These are phyloP conservation scores for Dipteronia sinensis DNA, from an alignment of 345 rosid genomes.

Conservation along the genomic window DNA sequence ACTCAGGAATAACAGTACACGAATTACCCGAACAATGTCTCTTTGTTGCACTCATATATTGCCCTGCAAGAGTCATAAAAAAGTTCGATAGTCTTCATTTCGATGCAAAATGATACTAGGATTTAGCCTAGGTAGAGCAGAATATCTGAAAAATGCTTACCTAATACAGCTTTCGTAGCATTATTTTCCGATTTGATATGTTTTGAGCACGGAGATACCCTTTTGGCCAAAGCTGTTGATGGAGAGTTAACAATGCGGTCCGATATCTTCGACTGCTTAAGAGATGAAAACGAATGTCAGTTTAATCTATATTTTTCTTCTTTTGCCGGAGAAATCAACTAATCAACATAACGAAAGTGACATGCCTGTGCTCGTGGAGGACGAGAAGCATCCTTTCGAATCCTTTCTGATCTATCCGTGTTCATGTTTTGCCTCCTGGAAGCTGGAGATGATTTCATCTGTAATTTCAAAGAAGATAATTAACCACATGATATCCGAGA, in stretches of 20 bases:
- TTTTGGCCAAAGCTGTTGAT: slow-evolving; percentile 24
- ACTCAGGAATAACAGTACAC: slow-evolving; percentile 2
- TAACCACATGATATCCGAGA: neutral
- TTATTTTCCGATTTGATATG: slow-evolving; percentile 26
- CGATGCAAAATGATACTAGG: neutral
- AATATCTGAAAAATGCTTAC: slow-evolving; percentile 20
- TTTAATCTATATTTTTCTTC: neutral
- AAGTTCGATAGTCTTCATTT: neutral
- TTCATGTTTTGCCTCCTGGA: slow-evolving; percentile 14
- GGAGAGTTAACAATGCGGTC: slow-evolving; percentile 8
- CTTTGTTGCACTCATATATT: slow-evolving; percentile 21
- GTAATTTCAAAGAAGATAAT: slow-evolving; percentile 11
- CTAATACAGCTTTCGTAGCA: slow-evolving; percentile 27
- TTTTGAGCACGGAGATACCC: slow-evolving; percentile 30
- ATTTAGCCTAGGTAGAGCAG: too few species aligned
- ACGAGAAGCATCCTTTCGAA: slow-evolving; percentile 2
- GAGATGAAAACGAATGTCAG: slow-evolving; percentile 25
- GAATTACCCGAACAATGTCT: slow-evolving; percentile 30
- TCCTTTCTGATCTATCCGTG: slow-evolving; percentile 8
- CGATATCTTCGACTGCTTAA: slow-evolving; percentile 30
- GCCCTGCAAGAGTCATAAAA: slow-evolving; percentile 28
- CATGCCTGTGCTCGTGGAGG: slow-evolving; percentile 22
- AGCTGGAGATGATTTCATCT: slow-evolving; percentile 28
- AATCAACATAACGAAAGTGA: neutral
- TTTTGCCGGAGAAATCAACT: neutral